A percentile compares a stretch with the other conserved stretches of the same genome.
phyloP scores from a whole-genome alignment of 768 basidiomycete species.

The Imleria badia region DNA sequence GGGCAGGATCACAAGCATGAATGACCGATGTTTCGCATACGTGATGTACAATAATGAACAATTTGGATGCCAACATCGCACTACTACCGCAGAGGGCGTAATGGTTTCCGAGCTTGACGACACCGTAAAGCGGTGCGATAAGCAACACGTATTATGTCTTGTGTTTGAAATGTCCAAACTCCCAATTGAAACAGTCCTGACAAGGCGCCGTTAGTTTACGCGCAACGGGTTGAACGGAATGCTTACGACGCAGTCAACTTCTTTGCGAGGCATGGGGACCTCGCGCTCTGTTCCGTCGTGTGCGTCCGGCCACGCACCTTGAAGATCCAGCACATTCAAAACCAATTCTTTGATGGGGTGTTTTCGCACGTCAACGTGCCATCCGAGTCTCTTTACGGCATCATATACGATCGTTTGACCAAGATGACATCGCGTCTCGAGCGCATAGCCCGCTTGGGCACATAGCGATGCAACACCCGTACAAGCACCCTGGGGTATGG shows the following conservation, averaged over 20 bases:
- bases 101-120: not conserved
- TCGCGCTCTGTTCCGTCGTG: slow-evolving; percentile 41
- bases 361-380: slow-evolving; percentile 56
- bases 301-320: slow-evolving; percentile 40
- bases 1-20: slow-evolving; percentile 47
- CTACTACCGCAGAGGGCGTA: slow-evolving; percentile 1
- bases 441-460: slow-evolving; percentile 63
- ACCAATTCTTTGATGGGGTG: slow-evolving; percentile 58
- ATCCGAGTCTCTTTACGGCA: slow-evolving; percentile 59
- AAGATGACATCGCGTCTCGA: slow-evolving; percentile 61
- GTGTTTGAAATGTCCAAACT: slow-evolving; percentile 53
- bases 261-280: slow-evolving; percentile 57
- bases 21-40: not conserved
- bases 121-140: slow-evolving; percentile 5
- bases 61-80: not conserved
- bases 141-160: not conserved
- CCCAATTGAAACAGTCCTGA: slow-evolving; percentile 80
- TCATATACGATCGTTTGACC: slow-evolving; percentile 67
- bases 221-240: not conserved
- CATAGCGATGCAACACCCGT: slow-evolving; percentile 53
- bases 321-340: slow-evolving; percentile 50
- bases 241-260: slow-evolving; percentile 63
- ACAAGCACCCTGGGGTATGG: slow-evolving; percentile 61
- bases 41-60: slow-evolving; percentile 4
- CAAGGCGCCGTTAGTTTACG: not conserved